These are phyloP conservation scores for Agastache rugosa DNA, from an alignment of 257 asterid genomes.

Conservation along the genomic window DNA sequence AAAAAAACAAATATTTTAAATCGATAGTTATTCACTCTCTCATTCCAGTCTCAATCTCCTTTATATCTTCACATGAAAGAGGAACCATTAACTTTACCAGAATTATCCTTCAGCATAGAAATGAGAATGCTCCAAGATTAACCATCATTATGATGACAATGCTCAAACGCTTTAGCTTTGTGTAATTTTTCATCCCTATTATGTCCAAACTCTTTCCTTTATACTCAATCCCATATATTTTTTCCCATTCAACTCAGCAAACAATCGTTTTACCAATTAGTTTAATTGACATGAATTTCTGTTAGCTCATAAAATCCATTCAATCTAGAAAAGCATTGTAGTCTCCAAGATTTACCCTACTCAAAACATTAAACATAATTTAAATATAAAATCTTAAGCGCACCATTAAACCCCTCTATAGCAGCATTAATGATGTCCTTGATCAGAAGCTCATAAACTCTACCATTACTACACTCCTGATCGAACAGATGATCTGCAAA, in stretches of 20 bases:
- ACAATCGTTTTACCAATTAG: not conserved
- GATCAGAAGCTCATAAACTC: slow-evolving; percentile 78
- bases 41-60: not conserved
- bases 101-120: slow-evolving; percentile 1
- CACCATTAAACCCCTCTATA: slow-evolving; percentile 92
- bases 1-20: not conserved
- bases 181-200: not conserved
- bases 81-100: not conserved
- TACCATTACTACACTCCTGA: slow-evolving; percentile 71
- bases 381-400: slow-evolving; percentile 1
- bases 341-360: not conserved
- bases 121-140: not conserved
- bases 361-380: slow-evolving; percentile 11
- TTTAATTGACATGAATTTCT: not conserved
- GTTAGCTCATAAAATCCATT: not conserved
- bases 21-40: not conserved
- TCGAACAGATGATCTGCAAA: slow-evolving; percentile 87
- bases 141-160: too few species aligned
- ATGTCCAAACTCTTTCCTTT: not conserved
- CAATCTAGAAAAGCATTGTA: slow-evolving; percentile 23
- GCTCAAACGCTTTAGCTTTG: too few species aligned
- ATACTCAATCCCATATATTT: not conserved
- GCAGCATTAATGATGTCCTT: slow-evolving; percentile 80
- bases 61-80: not conserved
- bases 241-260: not conserved